Evolutionary conservation across 306 rosid genomes (phyloP).

Genomic region (Citrullus amarus): DNA sequence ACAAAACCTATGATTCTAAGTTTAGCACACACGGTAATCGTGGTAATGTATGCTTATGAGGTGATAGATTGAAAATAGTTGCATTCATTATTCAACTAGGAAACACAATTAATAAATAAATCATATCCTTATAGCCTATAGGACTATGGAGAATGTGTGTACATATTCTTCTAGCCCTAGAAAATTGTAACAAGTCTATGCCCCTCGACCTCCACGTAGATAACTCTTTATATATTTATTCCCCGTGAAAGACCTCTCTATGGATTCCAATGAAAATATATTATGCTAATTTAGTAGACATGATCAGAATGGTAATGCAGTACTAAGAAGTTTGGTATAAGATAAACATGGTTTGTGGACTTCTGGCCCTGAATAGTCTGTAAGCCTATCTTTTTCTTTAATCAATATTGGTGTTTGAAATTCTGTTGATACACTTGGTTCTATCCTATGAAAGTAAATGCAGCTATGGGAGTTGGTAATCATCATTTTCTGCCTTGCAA

Average conservation of each 20-base stretch:
- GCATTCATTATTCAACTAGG: not conserved
- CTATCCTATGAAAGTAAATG: not conserved
- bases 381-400: not conserved
- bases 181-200: not conserved
- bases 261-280: not conserved
- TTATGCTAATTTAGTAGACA: not conserved
- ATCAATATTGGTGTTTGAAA: not conserved
- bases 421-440: not conserved
- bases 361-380: not conserved
- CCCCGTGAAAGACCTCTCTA: not conserved
- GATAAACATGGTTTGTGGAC: not conserved
- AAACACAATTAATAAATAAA: not conserved
- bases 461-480: not conserved
- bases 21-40: no score
- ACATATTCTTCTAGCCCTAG: not conserved
- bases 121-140: not conserved
- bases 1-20: no score
- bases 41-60: not conserved
- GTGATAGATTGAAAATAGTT: not conserved
- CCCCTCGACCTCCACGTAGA: not conserved
- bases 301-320: not conserved
- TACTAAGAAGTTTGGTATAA: not conserved
- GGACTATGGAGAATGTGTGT: not conserved
- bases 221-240: not conserved
- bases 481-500: not conserved